Conservation (phyloP, 1,284 basidiomycete genomes). For the Neonothopanus nambi region DNA sequence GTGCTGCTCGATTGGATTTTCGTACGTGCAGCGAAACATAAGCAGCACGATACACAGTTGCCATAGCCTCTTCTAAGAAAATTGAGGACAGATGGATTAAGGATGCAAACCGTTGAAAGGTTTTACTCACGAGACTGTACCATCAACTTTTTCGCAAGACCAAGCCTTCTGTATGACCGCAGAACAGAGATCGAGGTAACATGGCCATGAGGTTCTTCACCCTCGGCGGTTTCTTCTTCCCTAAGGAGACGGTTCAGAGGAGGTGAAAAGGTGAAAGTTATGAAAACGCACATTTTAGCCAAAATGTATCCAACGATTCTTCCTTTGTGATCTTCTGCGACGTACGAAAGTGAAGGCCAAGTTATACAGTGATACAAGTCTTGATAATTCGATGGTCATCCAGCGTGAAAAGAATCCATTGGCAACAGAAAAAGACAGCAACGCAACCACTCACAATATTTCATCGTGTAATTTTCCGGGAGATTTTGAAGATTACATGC, state of each 20-base stretch:
- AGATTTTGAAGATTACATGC: conserved; percentile 92
- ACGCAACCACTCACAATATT: conserved; percentile 65
- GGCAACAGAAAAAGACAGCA: not conserved
- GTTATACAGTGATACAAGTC: conserved; percentile 95
- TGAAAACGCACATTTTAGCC: conserved; percentile 67
- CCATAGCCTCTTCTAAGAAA: conserved; percentile 85
- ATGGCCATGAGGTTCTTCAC: conserved; percentile 78
- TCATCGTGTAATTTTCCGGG: conserved; percentile 93
- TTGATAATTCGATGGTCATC: conserved; percentile 30
- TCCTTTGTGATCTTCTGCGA: conserved; percentile 10
- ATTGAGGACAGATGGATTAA: conserved; percentile 8
- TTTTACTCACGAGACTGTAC: conserved; percentile 74
- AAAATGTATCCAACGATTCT: conserved; percentile 12
- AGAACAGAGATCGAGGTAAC: conserved; percentile 97
- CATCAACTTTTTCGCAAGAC: conserved; percentile 93
- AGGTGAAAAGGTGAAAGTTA: conserved; percentile 8
- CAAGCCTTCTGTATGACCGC: conserved; percentile 84
- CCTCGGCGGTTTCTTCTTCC: conserved; percentile 73
- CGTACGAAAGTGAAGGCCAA: conserved; percentile 56
- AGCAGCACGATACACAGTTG: conserved; percentile 79
- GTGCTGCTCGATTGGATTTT: conserved; percentile 89
- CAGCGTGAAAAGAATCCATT: not conserved
- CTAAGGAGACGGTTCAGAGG: conserved; percentile 25
- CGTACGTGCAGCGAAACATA: conserved; percentile 91
- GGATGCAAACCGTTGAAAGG: not conserved